phyloP scores from a whole-genome alignment of 495 filamentous ascomycete genomes.

The Massariosphaeria phaeospora region DNA sequence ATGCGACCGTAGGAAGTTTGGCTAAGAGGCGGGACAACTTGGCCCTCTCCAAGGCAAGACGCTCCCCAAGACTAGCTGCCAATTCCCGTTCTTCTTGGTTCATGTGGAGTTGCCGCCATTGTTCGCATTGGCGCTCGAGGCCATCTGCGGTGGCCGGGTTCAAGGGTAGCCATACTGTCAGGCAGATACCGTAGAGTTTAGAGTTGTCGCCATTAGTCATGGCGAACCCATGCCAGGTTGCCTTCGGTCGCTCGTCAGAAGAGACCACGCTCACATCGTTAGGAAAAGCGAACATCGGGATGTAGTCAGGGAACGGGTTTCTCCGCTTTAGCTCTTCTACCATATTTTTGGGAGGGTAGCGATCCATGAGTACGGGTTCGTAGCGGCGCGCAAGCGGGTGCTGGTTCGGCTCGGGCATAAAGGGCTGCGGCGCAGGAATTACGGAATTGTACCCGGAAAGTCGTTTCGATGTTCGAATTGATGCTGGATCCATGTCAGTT shows the following conservation, averaged over 20 bases:
- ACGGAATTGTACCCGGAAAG: constrained; percentile 98
- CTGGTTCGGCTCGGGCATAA: constrained; percentile 86
- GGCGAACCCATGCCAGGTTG: constrained; percentile 97
- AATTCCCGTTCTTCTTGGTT: constrained; percentile 90
- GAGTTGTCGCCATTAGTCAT: constrained; percentile 94
- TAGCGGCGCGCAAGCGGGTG: constrained; percentile 91
- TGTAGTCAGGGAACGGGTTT: constrained; percentile 90
- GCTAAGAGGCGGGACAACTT: constrained; percentile 84
- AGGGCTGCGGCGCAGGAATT: constrained; percentile 85
- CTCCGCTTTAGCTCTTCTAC: constrained; percentile 75
- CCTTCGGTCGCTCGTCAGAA: constrained; percentile 83
- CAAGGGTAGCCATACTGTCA: constrained; percentile 89
- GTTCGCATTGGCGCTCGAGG: constrained; percentile 85
- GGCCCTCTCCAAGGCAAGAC: constrained; percentile 82
- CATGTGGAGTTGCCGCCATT: constrained; percentile 94
- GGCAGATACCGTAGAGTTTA: constrained; percentile 83
- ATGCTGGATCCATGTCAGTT: constrained; percentile 57
- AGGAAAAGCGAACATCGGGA: constrained; percentile 98
- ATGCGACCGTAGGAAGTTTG: constrained; percentile 69
- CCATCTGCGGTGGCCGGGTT: constrained; percentile 76
- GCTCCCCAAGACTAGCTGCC: constrained; percentile 84
- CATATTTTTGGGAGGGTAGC: constrained; percentile 82
- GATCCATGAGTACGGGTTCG: constrained; percentile 87
- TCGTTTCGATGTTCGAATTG: constrained; percentile 79
- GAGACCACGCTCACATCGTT: constrained; percentile 97